Base-by-base conservation (phyloP, 345 rosid species). In the Arabidopsis suecica region DNA sequence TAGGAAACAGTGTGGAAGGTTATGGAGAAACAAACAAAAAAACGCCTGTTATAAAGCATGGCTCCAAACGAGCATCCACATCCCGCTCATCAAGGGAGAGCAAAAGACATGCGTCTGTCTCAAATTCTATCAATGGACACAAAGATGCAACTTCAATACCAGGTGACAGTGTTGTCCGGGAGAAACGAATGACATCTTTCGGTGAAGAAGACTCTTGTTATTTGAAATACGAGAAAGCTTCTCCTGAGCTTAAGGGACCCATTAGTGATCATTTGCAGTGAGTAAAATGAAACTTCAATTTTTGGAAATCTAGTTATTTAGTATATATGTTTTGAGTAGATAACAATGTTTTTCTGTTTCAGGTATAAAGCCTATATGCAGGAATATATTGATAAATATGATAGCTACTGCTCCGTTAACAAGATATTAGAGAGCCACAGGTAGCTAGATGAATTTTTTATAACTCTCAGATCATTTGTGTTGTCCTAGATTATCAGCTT, bases 301-400 rank as follows among this genome's bases (percentile, higher is more conserved):
- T 49, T 12, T 51, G 69, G 59, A 53, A 18, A 30, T 38, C 54
- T 33, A 48, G 68, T 30, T 50, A 1, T 23, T 50, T 41, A 47
- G 28, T 56, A 50, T 74, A 25, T 56, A 11, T 55, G 51, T 13
- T 9, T 68, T 37, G 16, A 79, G 34, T 16, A 25, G 69, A 53
- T 60, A 37, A 63, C 12, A 10, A 28, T 16, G 62, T 34, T 79
- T 68, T 56, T 67, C 37, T 68, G 1, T 83, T 54, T 66, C 78
- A 95, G 99, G 90, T 92, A 88, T 75, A 75, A 82, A 75, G 96
- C 92, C 61, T 95, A 87, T 61, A 49, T 88, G 82, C 86, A 87
- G 76, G 99, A 95, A 79, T 95, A 78, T 75, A 69, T 61, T 69
- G 96, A 92, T 58, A 95, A 95, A 78, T 90, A 90, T 32, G 93